Evolutionary conservation across 257 asterid species (phyloP).

Genomic region (Solanum paucissectum): DNA sequence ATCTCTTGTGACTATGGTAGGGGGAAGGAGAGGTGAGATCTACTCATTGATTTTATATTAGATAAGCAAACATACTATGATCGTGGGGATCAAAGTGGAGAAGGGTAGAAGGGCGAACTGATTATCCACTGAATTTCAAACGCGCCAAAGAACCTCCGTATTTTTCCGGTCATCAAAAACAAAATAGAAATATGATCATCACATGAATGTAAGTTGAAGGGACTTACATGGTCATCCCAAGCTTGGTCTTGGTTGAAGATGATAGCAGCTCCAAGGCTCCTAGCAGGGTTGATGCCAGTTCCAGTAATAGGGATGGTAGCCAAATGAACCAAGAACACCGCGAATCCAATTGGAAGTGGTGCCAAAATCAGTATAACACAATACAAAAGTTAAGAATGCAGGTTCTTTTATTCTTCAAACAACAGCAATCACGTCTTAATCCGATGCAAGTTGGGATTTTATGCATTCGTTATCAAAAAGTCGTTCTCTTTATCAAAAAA

Average conservation of each 20-base stretch:
- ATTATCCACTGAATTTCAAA: no score
- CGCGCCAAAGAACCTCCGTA: no score
- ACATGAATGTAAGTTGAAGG: background rate
- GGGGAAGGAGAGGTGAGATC: background rate
- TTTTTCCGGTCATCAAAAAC: background rate
- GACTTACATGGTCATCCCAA: constrained; percentile 42
- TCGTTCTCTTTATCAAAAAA: background rate
- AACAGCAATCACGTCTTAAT: background rate
- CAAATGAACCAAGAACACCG: constrained; percentile 41
- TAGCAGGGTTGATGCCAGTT: constrained; percentile 42
- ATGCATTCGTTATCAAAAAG: background rate
- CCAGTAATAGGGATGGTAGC: constrained; percentile 49
- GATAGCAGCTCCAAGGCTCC: constrained; percentile 49
- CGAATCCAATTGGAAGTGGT: constrained; percentile 45
- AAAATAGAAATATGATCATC: background rate
- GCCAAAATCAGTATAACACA: constrained; percentile 27
- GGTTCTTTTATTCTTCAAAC: background rate
- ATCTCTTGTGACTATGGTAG: background rate
- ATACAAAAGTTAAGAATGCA: background rate
- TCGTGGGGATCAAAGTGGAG: no score
- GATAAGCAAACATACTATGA: no score
- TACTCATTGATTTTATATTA: background rate
- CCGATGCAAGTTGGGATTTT: background rate
- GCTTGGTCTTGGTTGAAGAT: constrained; percentile 30
- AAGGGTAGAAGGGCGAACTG: no score